These are phyloP conservation scores for Camellia lanceoleosa DNA, from an alignment of 148 eudicot species.

Conservation along the genomic window DNA sequence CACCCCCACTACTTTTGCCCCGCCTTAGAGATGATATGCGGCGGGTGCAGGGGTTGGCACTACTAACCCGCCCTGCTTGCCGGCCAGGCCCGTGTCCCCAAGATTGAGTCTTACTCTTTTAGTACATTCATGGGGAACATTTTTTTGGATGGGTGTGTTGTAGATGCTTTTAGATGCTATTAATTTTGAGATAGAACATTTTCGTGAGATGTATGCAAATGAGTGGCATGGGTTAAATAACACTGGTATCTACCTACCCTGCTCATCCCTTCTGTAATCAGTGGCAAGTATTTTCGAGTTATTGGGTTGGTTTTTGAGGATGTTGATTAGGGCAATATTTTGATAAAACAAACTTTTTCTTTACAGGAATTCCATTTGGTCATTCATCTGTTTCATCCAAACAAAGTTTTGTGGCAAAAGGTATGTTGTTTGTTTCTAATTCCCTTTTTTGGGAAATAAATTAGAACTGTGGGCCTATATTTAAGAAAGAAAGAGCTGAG, in stretches of 20 bases:
- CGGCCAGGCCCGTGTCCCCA: too few relatives aligned
- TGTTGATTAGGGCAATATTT: conserved; percentile 23
- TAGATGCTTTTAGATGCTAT: not conserved
- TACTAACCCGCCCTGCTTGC: too few relatives aligned
- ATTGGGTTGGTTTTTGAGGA: conserved; percentile 21
- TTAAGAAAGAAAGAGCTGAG: not conserved
- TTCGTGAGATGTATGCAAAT: not conserved
- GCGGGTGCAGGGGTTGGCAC: too few relatives aligned
- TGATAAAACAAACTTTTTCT: conserved; percentile 47
- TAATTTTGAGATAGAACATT: not conserved
- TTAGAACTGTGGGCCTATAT: conserved; percentile 5
- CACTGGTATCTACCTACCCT: not conserved
- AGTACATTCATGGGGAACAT: not conserved
- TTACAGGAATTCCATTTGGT: conserved; percentile 87
- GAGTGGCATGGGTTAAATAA: not conserved
- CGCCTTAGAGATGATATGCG: too few relatives aligned
- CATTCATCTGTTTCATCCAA: conserved; percentile 70
- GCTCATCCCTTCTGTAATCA: not conserved
- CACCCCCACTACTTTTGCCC: too few relatives aligned
- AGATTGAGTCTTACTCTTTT: not conserved
- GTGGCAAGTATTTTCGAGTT: conserved; percentile 1
- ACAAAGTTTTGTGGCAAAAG: conserved; percentile 81
- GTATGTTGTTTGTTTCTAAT: conserved; percentile 45
- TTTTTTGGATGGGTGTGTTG: not conserved
- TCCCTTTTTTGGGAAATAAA: not conserved